These are phyloP conservation scores for Pleurotus tuoliensis DNA, from an alignment of 768 basidiomycete genomes.

Conservation along the genomic window DNA sequence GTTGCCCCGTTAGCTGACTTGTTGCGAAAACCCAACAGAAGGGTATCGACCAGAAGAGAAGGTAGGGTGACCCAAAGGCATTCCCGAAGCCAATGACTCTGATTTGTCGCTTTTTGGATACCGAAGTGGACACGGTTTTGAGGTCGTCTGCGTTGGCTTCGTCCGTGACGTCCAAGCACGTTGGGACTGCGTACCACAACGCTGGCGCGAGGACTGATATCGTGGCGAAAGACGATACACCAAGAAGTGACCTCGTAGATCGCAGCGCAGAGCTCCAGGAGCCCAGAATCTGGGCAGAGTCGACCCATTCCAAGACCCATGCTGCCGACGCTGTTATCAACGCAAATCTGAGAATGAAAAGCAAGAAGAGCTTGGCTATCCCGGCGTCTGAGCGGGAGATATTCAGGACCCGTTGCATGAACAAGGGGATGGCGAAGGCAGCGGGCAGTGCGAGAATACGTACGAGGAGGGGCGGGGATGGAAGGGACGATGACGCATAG, in stretches of 20 bases:
- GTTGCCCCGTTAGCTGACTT: constrained; percentile 79
- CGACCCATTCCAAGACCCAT: constrained; percentile 84
- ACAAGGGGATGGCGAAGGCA: constrained; percentile 52
- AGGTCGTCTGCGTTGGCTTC: constrained; percentile 16
- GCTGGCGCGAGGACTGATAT: constrained; percentile 49
- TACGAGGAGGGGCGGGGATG: constrained; percentile 59
- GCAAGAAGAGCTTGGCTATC: constrained; percentile 60
- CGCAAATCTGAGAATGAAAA: constrained; percentile 50
- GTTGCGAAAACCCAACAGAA: constrained; percentile 61
- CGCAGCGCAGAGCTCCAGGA: constrained; percentile 46
- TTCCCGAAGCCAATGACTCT: constrained; percentile 84
- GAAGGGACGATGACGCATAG: constrained; percentile 68
- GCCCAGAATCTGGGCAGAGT: constrained; percentile 48
- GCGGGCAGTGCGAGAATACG: constrained; percentile 54
- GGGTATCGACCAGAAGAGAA: constrained; percentile 72
- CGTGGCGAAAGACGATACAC: constrained; percentile 49
- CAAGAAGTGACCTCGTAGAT: constrained; percentile 53
- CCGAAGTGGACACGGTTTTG: not conserved
- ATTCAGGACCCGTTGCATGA: constrained; percentile 51
- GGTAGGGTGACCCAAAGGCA: constrained; percentile 83
- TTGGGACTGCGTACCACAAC: constrained; percentile 70
- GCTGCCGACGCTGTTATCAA: constrained; percentile 57
- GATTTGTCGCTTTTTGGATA: constrained; percentile 27
- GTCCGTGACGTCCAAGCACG: constrained; percentile 65
- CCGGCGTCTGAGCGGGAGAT: constrained; percentile 76